Base-by-base conservation (phyloP, 2,329 filamentous ascomycete genomes). In the Xylogone sp. region DNA sequence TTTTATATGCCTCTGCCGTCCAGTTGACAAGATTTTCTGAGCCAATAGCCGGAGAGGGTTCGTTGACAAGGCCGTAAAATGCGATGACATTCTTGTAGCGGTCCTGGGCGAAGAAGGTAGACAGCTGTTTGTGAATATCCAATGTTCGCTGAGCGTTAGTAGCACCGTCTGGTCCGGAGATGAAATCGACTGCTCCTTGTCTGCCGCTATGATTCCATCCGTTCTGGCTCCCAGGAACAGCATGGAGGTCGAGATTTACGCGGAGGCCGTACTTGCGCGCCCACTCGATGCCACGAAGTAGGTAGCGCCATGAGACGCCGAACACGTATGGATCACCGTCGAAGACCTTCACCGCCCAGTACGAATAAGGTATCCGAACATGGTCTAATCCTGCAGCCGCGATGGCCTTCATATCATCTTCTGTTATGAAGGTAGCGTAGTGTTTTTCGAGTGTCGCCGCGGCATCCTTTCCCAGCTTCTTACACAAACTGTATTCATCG, bases 191-290 rank as follows among this genome's bases (percentile, higher is more conserved):
- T 1, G 71, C 55, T 1, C 94, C 93, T 66, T 88, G 86, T 9
- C 84, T 83, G 0, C 94, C 94, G 59, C 89, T 95, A 69, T 99
- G 94, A 62, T 97, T 97, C 93, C 93, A 97, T 2, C 94, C 94
- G 63, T 99, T 99, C 65, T 97, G 94, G 54, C 88, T 93, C 0
- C 94, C 94, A 0, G 93, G 93, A 0, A 94, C 76, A 16, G 81
- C 91, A 71, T 99, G 94, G 3, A 97, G 73, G 68, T 99, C 94
- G 3, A 99, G 82, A 56, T 97, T 97, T 42, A 99, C 84, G 2
- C 94, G 87, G 3, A 99, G 75, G 0, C 94, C 94, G 67, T 97
- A 88, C 65, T 95, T 92, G 21, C 94, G 87, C 43, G 88, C 90
- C 80, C 90, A 99, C 68, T 99, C 94, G 59, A 99, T 96, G 9